Evolutionary conservation across 2,329 filamentous ascomycete species (phyloP).

Genomic region (Ambrosiella xylebori): DNA sequence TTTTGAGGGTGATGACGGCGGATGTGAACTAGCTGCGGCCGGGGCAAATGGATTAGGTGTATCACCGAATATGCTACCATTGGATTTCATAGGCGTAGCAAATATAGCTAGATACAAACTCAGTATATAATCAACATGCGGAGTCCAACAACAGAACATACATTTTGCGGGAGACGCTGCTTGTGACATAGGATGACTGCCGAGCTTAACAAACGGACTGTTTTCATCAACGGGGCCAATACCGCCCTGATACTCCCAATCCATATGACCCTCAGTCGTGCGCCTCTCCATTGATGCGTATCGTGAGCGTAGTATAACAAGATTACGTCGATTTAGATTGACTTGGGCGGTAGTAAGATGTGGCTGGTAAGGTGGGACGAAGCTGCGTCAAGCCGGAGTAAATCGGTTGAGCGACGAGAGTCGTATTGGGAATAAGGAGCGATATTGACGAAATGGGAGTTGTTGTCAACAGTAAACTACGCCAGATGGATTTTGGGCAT

Average conservation of each 20-base stretch:
- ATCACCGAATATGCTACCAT: constrained; percentile 14
- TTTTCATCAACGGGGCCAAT: constrained; percentile 40
- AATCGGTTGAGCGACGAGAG: too few species aligned
- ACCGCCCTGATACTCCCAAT: constrained; percentile 43
- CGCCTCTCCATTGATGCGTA: constrained; percentile 30
- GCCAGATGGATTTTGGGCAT: too few species aligned
- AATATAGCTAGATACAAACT: neutral
- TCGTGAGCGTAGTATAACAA: neutral
- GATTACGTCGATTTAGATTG: neutral
- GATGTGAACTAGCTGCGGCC: constrained; percentile 14
- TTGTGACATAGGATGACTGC: neutral
- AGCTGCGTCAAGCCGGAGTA: too few species aligned
- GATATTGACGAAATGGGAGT: too few species aligned
- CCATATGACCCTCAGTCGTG: constrained; percentile 45
- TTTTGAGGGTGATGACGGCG: constrained; percentile 24
- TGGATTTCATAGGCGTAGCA: neutral
- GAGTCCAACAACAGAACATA: neutral
- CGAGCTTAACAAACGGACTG: constrained; percentile 35
- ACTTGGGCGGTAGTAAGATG: too few species aligned
- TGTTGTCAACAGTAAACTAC: too few species aligned
- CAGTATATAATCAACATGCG: neutral
- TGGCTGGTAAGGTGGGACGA: too few species aligned
- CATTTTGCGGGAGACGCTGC: constrained; percentile 15
- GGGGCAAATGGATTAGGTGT: constrained; percentile 22
- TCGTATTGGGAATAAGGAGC: too few species aligned